Base-by-base conservation (phyloP, 495 filamentous ascomycete genomes). In the Xylaria telfairii region DNA sequence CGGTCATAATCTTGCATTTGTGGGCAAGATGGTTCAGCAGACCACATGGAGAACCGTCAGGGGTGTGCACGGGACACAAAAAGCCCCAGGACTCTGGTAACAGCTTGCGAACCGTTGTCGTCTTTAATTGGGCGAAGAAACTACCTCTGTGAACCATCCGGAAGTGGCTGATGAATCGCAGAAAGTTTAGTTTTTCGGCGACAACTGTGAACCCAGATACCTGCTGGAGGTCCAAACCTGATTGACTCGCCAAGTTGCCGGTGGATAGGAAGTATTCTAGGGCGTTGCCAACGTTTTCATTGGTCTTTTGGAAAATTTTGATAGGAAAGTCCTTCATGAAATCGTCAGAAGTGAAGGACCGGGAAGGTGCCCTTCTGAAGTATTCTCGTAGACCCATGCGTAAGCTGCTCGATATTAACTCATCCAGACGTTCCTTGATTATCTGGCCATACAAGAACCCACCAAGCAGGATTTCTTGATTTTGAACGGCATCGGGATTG, bases 151-250 rank as follows among this genome's bases (percentile, higher is more conserved):
- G 96, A 70, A 99, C 94, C 94, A 97, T 98, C 62, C 96, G 93
- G 86, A 99, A 99, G 79, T 99, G 96, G 83, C 93, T 95, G 83
- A 99, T 96, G 83, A 99, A 99, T 73, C 96, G 92, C 76, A 96
- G 91, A 84, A 98, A 99, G 85, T 99, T 99, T 76, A 98, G 94
- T 86, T 98, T 98, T 81, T 99, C 96, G 4, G 96, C 96, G 67
- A 98, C 95, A 46, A 99, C 92, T 0, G 92, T 96, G 81, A 96
- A 99, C 68, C 96, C 96, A 34, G 96, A 96, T 0, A 90, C 88
- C 78, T 99, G 96, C 73, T 98, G 95, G 71, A 98, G 80, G 87
- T 98, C 96, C 56, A 99, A 86, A 74, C 96, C 96, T 41, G 92
- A 95, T 7, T 92, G 91, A 83, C 93, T 97, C 73, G 92, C 87